Evolutionary conservation across 495 filamentous ascomycete genomes (phyloP), one percentile per base, ranked within the genome.

Genomic region (Xylaria bambusicola): DNA sequence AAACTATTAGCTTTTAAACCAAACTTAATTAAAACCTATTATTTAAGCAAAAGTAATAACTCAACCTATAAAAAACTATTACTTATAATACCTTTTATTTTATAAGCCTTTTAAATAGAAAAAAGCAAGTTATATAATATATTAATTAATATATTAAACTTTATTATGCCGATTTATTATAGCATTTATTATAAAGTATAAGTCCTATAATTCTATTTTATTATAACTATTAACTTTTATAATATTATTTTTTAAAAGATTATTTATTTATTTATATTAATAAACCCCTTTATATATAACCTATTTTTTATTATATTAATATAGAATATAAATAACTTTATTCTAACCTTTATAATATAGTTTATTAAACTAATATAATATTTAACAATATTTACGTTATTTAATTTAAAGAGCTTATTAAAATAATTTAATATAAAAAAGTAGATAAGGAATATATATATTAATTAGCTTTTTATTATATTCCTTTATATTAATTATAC

Each of bases 361-460:
- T 69, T 4, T 63, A 44, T 44, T 44, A 44, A 44, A 18, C 41
- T 44, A 4, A 44, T 44, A 20, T 20, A 44, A 44, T 20, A 20
- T 20, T 13, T 44, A 20, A 10, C 18, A 2, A 44, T 44, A 20
- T 44, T 44, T 44, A 4, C 10, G 4, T 44, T 20, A 6, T 21
- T 44, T 8, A 44, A 44, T 10, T 2, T 4, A 44, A 21, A 2
- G 4, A 21, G 3, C 6, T 13, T 44, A 4, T 20, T 20, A 2
- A 21, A 44, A 3, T 21, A 44, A 21, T 44, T 44, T 44, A 4
- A 4, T 20, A 1, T 21, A 2, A 20, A 44, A 2, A 4, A 44
- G 13, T 21, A 44, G 4, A 5, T 5, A 20, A 8, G 21, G 13
- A 6, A 44, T 44, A 44, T 44, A 20, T 44, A 44, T 44, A 44